A percentile compares a stretch with the other conserved stretches of the same genome.
phyloP scores from a whole-genome alignment of 495 filamentous ascomycete species.

The Aspergillus sparsus region DNA sequence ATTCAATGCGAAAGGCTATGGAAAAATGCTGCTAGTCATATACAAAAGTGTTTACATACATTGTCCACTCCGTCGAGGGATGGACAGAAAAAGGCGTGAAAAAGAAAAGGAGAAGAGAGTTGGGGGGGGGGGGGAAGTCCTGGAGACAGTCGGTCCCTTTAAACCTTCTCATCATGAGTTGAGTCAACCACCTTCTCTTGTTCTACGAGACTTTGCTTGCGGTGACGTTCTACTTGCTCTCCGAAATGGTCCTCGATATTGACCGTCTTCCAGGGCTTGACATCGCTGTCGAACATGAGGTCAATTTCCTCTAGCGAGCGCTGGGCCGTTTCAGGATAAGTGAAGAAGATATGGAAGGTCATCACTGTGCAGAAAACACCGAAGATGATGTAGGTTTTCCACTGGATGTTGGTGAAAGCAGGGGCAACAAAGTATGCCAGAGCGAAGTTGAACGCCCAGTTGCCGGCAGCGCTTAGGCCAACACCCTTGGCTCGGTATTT shows the following conservation, averaged over 20 bases:
- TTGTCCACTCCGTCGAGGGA: too few species aligned
- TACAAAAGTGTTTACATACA: too few species aligned
- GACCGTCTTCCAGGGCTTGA: constrained; percentile 24
- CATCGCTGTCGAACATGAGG: constrained; percentile 33
- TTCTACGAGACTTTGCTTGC: constrained; percentile 18
- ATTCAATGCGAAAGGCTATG: too few species aligned
- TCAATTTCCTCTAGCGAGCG: constrained; percentile 73
- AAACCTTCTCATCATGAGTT: constrained; percentile 20
- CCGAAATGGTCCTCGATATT: constrained; percentile 30
- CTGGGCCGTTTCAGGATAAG: constrained; percentile 70
- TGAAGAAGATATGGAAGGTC: constrained; percentile 63
- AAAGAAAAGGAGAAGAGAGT: too few species aligned
- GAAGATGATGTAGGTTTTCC: constrained; percentile 75
- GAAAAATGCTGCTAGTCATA: too few species aligned
- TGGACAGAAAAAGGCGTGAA: too few species aligned
- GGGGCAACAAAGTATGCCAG: constrained; percentile 70
- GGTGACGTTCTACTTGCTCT: constrained; percentile 30
- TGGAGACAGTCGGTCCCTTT: not conserved
- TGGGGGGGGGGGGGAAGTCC: too few species aligned
- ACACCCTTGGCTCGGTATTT: constrained; percentile 74
- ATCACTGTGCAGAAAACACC: constrained; percentile 67
- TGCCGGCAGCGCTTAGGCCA: constrained; percentile 63
- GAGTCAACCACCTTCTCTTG: constrained; percentile 12
- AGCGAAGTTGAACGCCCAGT: constrained; percentile 80
- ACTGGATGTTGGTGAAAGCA: constrained; percentile 69